Evolutionary conservation across 2,329 filamentous ascomycete genomes (phyloP).

Genomic region (Venturia nashicola): DNA sequence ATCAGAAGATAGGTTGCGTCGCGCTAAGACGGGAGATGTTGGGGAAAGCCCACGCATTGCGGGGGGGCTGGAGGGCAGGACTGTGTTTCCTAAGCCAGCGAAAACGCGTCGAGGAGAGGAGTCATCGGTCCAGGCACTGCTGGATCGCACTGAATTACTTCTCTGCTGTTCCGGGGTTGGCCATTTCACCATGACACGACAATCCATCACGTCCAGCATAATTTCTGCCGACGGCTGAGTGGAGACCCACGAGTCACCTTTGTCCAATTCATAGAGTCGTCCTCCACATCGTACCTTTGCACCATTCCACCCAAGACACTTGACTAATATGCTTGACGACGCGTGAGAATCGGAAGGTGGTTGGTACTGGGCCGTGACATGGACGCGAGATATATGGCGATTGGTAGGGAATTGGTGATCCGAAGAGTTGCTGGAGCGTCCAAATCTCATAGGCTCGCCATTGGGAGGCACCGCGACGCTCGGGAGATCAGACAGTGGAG

Average conservation of each 20-base stretch:
- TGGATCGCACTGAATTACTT: conserved; percentile 43
- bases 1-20: conserved; percentile 11
- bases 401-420: conserved; percentile 89
- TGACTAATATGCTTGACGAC: conserved; percentile 69
- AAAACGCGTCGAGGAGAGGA: conserved; percentile 20
- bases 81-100: conserved; percentile 21
- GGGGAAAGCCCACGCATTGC: conserved; percentile 60
- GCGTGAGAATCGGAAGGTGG: conserved; percentile 55
- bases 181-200: conserved; percentile 82
- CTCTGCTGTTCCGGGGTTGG: conserved; percentile 40
- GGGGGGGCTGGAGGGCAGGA: conserved; percentile 48
- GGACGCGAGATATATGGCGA: conserved; percentile 82
- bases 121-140: conserved; percentile 55
- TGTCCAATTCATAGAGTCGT: conserved; percentile 70
- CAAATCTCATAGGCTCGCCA: conserved; percentile 75
- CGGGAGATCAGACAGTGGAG: conserved; percentile 73
- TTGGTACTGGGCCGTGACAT: conserved; percentile 79
- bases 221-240: conserved; percentile 81
- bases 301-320: conserved; percentile 94
- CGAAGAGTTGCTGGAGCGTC: conserved; percentile 88
- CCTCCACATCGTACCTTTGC: conserved; percentile 86
- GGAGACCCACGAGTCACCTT: conserved; percentile 81
- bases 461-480: conserved; percentile 67
- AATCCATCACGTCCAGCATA: conserved; percentile 90
- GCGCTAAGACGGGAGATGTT: conserved; percentile 55